Evolutionary conservation across 192 early-diverging fungal genomes (phyloP).

Genomic region (Pilaira anomala): DNA sequence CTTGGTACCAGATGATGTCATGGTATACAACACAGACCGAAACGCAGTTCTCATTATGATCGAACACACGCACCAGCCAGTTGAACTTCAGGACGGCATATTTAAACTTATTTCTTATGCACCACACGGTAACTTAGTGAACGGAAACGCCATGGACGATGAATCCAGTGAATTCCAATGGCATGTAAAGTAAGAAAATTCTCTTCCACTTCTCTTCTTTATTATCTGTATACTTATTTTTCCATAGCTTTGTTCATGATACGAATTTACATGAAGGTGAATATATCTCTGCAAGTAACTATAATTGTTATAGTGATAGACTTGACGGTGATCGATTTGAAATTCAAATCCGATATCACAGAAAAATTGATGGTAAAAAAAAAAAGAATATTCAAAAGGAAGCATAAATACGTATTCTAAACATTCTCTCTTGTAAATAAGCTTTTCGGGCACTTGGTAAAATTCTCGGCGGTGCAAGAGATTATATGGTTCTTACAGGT

Average conservation of each 20-base stretch:
- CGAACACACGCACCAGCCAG: conserved; percentile 21
- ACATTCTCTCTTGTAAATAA: not conserved
- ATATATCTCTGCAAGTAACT: conserved; percentile 11
- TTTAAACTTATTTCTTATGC: conserved; percentile 21
- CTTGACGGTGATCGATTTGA: conserved; percentile 23
- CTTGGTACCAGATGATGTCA: conserved; percentile 4
- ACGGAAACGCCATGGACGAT: conserved; percentile 24
- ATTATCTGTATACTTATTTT: not conserved
- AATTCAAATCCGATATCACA: conserved; percentile 54
- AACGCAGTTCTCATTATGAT: conserved; percentile 18
- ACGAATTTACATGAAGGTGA: conserved; percentile 27
- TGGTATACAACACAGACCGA: not conserved
- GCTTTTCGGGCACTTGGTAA: conserved; percentile 76
- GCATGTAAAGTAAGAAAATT: conserved; percentile 21
- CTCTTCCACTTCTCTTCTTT: not conserved
- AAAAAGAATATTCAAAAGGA: not conserved
- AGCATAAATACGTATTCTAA: not conserved
- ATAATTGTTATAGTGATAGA: conserved; percentile 11
- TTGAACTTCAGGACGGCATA: conserved; percentile 35
- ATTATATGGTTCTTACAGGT: conserved; percentile 12
- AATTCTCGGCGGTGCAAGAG: conserved; percentile 50
- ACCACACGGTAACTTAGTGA: conserved; percentile 29
- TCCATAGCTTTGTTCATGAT: conserved; percentile 35
- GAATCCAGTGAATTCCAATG: conserved; percentile 16
- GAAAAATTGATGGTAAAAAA: conserved; percentile 63